Evolutionary conservation across 2,329 filamentous ascomycete genomes (phyloP).

Genomic region (Camillea tinctor): DNA sequence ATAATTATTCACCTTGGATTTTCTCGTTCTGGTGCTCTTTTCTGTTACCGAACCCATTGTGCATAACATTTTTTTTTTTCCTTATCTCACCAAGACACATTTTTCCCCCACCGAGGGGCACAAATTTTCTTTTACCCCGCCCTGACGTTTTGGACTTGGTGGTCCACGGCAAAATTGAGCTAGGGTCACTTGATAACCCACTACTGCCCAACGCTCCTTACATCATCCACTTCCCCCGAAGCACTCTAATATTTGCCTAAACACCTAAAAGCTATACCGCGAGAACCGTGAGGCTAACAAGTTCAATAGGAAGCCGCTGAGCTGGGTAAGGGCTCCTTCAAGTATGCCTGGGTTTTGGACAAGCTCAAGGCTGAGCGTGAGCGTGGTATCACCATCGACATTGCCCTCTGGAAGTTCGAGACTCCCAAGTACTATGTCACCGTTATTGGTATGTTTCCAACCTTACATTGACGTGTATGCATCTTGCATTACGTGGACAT

Average conservation of each 20-base stretch:
- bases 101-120: constrained; percentile 29
- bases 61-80: constrained; percentile 4
- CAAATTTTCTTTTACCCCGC: constrained; percentile 31
- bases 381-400: constrained; percentile 99
- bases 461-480: constrained; percentile 2
- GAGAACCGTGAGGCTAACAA: constrained; percentile 21
- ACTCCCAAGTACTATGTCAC: constrained; percentile 97
- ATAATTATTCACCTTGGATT: constrained; percentile 20
- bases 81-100: constrained; percentile 6
- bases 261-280: background rate
- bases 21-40: constrained; percentile 27
- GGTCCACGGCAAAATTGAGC: background rate
- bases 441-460: constrained; percentile 74
- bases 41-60: constrained; percentile 15
- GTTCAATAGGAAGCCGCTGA: constrained; percentile 85
- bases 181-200: background rate
- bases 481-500: background rate
- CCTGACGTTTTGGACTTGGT: constrained; percentile 17
- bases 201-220: background rate
- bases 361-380: constrained; percentile 99
- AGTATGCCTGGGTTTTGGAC: constrained; percentile 99
- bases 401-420: constrained; percentile 99
- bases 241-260: constrained; percentile 6
- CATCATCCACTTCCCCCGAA: background rate
- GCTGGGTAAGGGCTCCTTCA: constrained; percentile 99